phyloP scores from a whole-genome alignment of 352 stramenopile genomes.

The Phytopythium aichiense region DNA sequence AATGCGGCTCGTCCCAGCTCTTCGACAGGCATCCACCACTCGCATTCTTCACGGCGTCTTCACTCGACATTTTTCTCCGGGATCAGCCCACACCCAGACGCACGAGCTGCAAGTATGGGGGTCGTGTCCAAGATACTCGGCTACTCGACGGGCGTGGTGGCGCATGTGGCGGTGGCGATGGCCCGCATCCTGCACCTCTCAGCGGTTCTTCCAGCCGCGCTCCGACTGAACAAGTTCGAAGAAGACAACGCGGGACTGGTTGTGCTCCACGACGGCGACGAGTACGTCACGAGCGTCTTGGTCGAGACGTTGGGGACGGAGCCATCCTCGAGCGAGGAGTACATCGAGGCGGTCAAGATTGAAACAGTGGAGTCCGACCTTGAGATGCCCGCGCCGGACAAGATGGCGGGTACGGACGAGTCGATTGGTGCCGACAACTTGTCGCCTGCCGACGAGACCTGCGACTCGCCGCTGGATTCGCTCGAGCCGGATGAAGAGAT shows the following conservation, averaged over 20 bases:
- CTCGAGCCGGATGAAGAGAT: conserved; percentile 29
- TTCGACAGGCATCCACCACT: too few relatives aligned
- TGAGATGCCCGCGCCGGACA: neutral
- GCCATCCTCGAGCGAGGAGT: neutral
- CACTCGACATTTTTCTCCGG: neutral
- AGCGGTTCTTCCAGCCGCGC: neutral
- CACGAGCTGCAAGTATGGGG: conserved; percentile 13
- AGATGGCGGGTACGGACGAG: neutral
- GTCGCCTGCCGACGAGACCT: neutral
- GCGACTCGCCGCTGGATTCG: neutral
- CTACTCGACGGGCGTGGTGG: conserved; percentile 13
- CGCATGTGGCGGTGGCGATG: conserved; percentile 11
- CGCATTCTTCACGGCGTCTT: too few relatives aligned
- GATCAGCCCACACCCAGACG: neutral
- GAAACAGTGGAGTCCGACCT: neutral
- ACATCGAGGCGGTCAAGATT: conserved; percentile 4
- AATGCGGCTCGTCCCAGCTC: neutral
- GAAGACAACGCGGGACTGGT: conserved; percentile 10
- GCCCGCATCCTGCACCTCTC: conserved; percentile 14
- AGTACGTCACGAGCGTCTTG: conserved; percentile 10
- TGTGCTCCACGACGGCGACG: conserved; percentile 2
- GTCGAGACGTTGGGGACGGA: conserved; percentile 13
- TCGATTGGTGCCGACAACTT: neutral
- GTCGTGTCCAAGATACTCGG: conserved; percentile 22
- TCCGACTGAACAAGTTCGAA: conserved; percentile 2